Evolutionary conservation across 2,329 filamentous ascomycete genomes (phyloP).

Genomic region (Colletotrichum sp.): DNA sequence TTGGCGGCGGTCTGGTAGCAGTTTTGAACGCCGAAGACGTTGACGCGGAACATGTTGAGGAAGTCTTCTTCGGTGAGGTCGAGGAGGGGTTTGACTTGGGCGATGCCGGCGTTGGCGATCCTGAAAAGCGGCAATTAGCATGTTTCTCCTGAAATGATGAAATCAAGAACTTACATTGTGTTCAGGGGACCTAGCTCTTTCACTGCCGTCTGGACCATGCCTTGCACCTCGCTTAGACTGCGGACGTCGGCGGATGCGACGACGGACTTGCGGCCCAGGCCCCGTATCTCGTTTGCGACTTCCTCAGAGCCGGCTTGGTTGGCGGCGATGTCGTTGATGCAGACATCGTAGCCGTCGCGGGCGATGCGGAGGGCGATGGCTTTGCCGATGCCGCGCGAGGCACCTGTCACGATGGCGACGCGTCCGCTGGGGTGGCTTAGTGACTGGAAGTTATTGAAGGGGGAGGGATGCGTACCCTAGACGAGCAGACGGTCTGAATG

Average conservation of each 20-base stretch:
- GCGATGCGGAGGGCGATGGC: slow-evolving; percentile 69
- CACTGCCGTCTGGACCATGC: slow-evolving; percentile 56
- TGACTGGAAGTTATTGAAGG: not conserved
- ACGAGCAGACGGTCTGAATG: slow-evolving; percentile 2
- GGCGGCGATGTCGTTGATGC: slow-evolving; percentile 65
- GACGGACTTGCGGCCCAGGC: slow-evolving; percentile 56
- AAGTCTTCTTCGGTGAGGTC: slow-evolving; percentile 64
- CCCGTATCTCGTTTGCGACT: slow-evolving; percentile 56
- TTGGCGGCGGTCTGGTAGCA: slow-evolving; percentile 68
- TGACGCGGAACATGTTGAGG: slow-evolving; percentile 65
- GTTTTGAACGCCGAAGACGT: slow-evolving; percentile 69
- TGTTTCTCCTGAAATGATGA: slow-evolving; percentile 39
- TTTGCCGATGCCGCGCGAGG: slow-evolving; percentile 53
- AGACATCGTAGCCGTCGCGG: slow-evolving; percentile 69
- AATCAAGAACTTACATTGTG: slow-evolving; percentile 32
- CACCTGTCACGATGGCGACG: slow-evolving; percentile 17
- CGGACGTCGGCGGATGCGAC: slow-evolving; percentile 66
- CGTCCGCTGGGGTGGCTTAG: not conserved
- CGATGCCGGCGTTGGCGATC: slow-evolving; percentile 69
- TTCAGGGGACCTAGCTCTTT: slow-evolving; percentile 55
- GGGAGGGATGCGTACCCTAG: not conserved
- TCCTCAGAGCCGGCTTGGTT: slow-evolving; percentile 58
- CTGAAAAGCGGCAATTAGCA: not conserved
- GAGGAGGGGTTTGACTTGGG: slow-evolving; percentile 60
- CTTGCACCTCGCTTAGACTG: slow-evolving; percentile 53